phyloP scores from a whole-genome alignment of 345 rosid species.

The Erodium maritimum region DNA sequence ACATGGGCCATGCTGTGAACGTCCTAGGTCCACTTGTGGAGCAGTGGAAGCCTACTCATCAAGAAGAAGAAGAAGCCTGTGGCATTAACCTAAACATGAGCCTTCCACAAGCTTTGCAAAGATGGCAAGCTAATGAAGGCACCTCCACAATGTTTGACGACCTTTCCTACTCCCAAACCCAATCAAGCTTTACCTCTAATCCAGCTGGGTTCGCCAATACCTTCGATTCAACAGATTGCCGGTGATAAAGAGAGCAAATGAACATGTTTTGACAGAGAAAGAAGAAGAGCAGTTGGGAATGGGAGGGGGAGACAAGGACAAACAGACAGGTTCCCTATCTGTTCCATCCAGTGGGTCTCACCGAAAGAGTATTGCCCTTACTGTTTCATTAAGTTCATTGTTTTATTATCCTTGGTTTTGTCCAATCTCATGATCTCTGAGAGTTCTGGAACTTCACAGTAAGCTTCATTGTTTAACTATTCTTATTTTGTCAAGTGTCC shows the following conservation, averaged over 20 bases:
- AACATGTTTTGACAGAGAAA: background rate
- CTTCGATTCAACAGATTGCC: slow-evolving; percentile 41
- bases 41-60: slow-evolving; percentile 71
- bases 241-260: slow-evolving; percentile 27
- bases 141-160: slow-evolving; percentile 37
- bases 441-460: background rate
- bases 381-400: background rate
- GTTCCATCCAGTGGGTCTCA: too few species aligned
- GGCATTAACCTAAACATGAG: slow-evolving; percentile 61
- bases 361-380: too few species aligned
- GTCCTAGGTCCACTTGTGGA: slow-evolving; percentile 31
- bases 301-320: too few species aligned
- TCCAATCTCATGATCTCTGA: too few species aligned
- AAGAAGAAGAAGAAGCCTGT: slow-evolving; percentile 42
- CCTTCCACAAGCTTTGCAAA: slow-evolving; percentile 67
- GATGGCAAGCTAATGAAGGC: slow-evolving; percentile 77
- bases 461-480: too few species aligned
- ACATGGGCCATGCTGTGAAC: slow-evolving; percentile 24
- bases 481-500: too few species aligned
- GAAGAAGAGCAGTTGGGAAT: background rate
- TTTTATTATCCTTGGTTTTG: background rate
- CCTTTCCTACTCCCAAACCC: slow-evolving; percentile 36
- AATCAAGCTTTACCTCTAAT: slow-evolving; percentile 48
- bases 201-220: slow-evolving; percentile 24
- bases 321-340: background rate